These are phyloP conservation scores for Lithospermum erythrorhizon DNA, from an alignment of 257 asterid species.

Conservation along the genomic window DNA sequence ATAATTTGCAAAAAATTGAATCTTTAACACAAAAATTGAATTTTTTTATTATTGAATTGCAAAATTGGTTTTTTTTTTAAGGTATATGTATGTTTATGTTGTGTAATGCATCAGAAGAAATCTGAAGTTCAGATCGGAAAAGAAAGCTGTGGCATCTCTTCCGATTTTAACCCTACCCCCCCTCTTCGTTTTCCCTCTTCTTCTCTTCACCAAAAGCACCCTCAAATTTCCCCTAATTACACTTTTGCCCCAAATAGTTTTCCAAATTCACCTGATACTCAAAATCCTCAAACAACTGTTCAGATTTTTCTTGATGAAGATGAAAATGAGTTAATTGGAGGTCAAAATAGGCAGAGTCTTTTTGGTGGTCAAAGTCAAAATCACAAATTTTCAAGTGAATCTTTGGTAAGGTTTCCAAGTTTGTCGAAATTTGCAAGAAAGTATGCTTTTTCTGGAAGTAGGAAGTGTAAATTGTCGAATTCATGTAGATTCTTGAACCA, in stretches of 20 bases:
- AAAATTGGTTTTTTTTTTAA: neutral
- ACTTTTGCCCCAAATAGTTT: slow-evolving; percentile 8
- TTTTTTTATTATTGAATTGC: neutral
- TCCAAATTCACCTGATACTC: slow-evolving; percentile 9
- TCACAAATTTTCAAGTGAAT: slow-evolving; percentile 16
- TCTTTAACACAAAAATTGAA: too few species aligned
- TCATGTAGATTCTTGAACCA: slow-evolving; percentile 37
- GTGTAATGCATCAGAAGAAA: slow-evolving; percentile 97
- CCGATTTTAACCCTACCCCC: slow-evolving; percentile 89
- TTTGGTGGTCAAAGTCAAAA: slow-evolving; percentile 26
- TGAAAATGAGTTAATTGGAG: slow-evolving; percentile 51
- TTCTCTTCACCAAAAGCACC: slow-evolving; percentile 48
- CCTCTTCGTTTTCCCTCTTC: slow-evolving; percentile 19
- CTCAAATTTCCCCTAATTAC: slow-evolving; percentile 23
- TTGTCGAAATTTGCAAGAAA: slow-evolving; percentile 47
- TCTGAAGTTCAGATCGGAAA: slow-evolving; percentile 98
- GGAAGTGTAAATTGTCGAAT: slow-evolving; percentile 25
- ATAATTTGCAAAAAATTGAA: too few species aligned
- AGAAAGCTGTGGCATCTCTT: slow-evolving; percentile 97
- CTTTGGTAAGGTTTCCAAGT: slow-evolving; percentile 39
- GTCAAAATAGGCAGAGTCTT: slow-evolving; percentile 43
- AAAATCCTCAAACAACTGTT: slow-evolving; percentile 19
- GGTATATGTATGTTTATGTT: slow-evolving; percentile 8
- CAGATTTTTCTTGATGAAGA: slow-evolving; percentile 47
- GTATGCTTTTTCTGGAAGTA: slow-evolving; percentile 28